phyloP scores from a whole-genome alignment of 2,329 filamentous ascomycete genomes.

The Lomentospora prolificans region DNA sequence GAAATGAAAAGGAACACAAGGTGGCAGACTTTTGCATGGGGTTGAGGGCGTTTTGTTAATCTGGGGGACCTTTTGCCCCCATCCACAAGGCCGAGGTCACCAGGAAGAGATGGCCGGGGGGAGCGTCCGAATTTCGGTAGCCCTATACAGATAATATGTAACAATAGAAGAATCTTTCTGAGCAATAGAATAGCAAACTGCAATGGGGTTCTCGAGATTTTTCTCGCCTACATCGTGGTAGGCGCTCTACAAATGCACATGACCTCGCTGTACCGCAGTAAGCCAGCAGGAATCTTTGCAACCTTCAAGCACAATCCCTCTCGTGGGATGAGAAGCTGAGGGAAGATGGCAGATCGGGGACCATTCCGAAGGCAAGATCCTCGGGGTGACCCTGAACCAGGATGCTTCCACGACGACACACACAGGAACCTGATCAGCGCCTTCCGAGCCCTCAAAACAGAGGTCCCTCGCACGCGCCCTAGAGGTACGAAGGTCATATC shows the following conservation, averaged over 20 bases:
- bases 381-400: not conserved
- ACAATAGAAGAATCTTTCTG: constrained; percentile 11
- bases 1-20: too few species aligned
- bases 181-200: constrained; percentile 1
- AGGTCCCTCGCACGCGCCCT: too few species aligned
- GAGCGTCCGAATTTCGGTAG: constrained; percentile 7
- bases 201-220: not conserved
- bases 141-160: constrained; percentile 25
- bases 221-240: not conserved
- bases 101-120: not conserved
- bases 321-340: too few species aligned
- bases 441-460: not conserved
- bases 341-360: too few species aligned
- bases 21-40: not conserved
- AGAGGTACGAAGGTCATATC: too few species aligned
- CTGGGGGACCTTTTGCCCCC: not conserved
- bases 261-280: too few species aligned
- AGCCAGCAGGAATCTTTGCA: too few species aligned
- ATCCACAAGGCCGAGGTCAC: not conserved
- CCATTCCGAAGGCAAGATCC: not conserved
- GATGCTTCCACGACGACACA: not conserved
- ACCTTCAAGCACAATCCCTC: too few species aligned
- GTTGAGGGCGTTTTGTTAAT: not conserved
- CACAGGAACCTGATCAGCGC: not conserved
- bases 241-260: not conserved